A percentile compares a stretch with the other conserved stretches of the same genome.
These are phyloP conservation scores for Arachnopeziza araneosa DNA, from an alignment of 2,329 filamentous ascomycete genomes.

Conservation along the genomic window DNA sequence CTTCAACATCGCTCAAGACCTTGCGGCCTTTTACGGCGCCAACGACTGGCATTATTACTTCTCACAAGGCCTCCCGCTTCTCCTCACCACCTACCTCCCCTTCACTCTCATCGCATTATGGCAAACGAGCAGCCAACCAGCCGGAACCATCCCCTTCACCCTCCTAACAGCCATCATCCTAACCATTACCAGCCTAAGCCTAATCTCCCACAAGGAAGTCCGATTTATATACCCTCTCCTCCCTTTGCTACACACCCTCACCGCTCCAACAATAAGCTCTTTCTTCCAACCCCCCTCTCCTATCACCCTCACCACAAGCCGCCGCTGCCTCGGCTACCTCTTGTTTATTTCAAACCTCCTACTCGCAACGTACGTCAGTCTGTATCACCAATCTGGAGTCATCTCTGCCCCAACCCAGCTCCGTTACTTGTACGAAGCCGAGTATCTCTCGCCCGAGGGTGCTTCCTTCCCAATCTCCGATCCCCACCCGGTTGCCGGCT, in stretches of 20 bases:
- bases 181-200: constrained; percentile 60
- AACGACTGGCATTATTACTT: constrained; percentile 94
- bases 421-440: constrained; percentile 62
- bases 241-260: constrained; percentile 76
- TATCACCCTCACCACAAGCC: constrained; percentile 27
- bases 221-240: constrained; percentile 93
- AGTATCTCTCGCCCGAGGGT: constrained; percentile 37
- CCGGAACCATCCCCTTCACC: constrained; percentile 37
- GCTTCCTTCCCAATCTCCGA: too few relatives aligned
- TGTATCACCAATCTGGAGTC: constrained; percentile 75
- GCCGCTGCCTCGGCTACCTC: constrained; percentile 49
- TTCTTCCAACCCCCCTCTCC: constrained; percentile 38
- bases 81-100: constrained; percentile 77
- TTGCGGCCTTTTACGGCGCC: constrained; percentile 87
- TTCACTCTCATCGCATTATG: constrained; percentile 64
- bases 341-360: constrained; percentile 61
- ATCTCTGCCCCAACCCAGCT: constrained; percentile 70
- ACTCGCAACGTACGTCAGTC: constrained; percentile 68
- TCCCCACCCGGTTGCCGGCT: constrained; percentile 46
- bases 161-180: constrained; percentile 47
- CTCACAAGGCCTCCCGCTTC: constrained; percentile 79
- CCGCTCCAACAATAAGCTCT: constrained; percentile 58
- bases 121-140: constrained; percentile 33
- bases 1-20: constrained; percentile 82
- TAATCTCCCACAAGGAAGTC: constrained; percentile 92